Base-by-base conservation (phyloP, 2,329 filamentous ascomycete species). In the Ceratocystis huliohia region DNA sequence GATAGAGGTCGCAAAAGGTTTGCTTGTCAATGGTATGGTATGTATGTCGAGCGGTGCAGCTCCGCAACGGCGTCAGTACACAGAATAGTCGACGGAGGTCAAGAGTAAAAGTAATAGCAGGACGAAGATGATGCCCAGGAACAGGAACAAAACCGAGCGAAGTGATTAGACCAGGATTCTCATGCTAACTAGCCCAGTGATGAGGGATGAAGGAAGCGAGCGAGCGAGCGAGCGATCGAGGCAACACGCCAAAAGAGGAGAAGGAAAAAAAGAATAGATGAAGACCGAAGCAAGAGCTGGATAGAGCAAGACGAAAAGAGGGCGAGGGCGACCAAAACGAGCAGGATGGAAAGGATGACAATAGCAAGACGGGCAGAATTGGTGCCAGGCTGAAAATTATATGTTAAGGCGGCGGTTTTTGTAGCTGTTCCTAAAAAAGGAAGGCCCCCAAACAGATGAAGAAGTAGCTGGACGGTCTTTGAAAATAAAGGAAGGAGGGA, bases 1-100 rank as follows among this genome's bases (percentile, higher is more conserved):
- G 41, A 68, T 72, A 71, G 69, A 66, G 64, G 67, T 67, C 59
- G 28, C 45, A 17, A 28, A 25, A 50, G 33, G 46, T 6, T 4
- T 41, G 37, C 37, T 15, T 15, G 37, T 15, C 13, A 2, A 41
- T 41, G 10, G 37, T 41, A 41, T 10, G 8, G 7, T 37, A 37
- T 10, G 13, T 41, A 41, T 41, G 10, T 4, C 37, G 15, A 41
- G 37, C 37, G 37, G 13, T 41, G 37, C 37, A 41, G 37, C 10
- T 41, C 10, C 10, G 10, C 37, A 41, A 41, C 10, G 37, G 37
- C 37, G 37, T 13, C 0, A 41, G 37, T 4, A 41, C 3, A 41
- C 3, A 41, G 37, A 41, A 41, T 53, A 25, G 48, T 53, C n/a
- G 48, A 25, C 48, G 10, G 48, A n/a, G 48, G n/a, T 22, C 48